Conservation (phyloP, 176 grass and related monocot genomes). For the Elaeis guineensis region DNA sequence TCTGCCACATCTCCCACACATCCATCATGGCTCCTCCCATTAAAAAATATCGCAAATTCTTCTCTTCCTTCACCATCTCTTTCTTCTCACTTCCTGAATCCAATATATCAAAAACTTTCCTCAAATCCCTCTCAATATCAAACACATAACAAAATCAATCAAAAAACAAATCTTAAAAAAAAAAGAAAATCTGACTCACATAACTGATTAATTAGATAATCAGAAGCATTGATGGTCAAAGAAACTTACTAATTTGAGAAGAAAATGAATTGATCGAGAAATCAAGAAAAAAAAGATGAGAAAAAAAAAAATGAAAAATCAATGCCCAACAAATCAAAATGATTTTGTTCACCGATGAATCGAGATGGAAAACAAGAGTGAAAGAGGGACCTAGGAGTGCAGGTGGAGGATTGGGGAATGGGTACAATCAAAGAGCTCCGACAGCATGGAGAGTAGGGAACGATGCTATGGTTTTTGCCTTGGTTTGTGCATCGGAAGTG, state of each 20-base stretch:
- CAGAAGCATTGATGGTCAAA: no score
- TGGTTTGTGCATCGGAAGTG: no score
- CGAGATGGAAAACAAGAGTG: neutral
- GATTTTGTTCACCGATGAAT: neutral
- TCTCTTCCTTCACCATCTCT: neutral
- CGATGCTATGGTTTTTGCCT: no score
- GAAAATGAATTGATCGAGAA: no score
- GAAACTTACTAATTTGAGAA: no score
- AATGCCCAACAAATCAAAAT: neutral
- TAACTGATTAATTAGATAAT: no score
- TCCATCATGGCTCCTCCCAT: constrained; percentile 69
- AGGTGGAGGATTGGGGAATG: neutral
- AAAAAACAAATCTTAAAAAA: no score
- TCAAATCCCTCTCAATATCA: neutral
- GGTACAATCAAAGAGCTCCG: constrained; percentile 1
- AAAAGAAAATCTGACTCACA: no score
- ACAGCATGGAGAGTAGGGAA: neutral
- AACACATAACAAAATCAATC: neutral
- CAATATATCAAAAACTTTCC: neutral
- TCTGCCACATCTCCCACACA: constrained; percentile 62
- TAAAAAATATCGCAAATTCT: constrained; percentile 24
- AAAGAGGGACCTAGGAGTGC: neutral
- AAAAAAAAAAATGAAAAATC: no score
- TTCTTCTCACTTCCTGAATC: constrained; percentile 4
- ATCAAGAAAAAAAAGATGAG: no score